Evolutionary conservation across 2,329 filamentous ascomycete species (phyloP).

Genomic region (Lachnellula arida): DNA sequence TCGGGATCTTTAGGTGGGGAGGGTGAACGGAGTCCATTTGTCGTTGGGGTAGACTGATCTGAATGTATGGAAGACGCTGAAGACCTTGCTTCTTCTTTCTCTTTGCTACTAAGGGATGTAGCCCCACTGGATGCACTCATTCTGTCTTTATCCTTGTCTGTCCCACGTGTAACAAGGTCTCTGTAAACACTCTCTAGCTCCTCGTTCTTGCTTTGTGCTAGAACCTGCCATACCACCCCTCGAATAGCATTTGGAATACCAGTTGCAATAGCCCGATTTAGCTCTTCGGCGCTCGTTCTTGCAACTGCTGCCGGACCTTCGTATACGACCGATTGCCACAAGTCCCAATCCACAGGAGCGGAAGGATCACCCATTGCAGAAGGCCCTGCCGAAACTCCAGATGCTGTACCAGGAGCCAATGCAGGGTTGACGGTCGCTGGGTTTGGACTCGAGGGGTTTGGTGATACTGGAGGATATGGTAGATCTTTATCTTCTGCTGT

Average conservation of each 20-base stretch:
- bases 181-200: slow-evolving; percentile 84
- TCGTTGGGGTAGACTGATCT: slow-evolving; percentile 60
- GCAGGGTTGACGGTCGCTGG: slow-evolving; percentile 62
- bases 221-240: slow-evolving; percentile 97
- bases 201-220: slow-evolving; percentile 91
- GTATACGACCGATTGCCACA: slow-evolving; percentile 95
- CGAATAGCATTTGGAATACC: slow-evolving; percentile 93
- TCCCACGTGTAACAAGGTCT: slow-evolving; percentile 73
- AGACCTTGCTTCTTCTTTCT: slow-evolving; percentile 64
- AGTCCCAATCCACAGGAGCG: slow-evolving; percentile 89
- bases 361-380: slow-evolving; percentile 60
- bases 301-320: slow-evolving; percentile 87
- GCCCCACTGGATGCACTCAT: slow-evolving; percentile 36
- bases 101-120: slow-evolving; percentile 51
- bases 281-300: slow-evolving; percentile 79
- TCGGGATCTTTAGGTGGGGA: slow-evolving; percentile 59
- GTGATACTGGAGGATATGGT: slow-evolving; percentile 34
- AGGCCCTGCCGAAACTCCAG: slow-evolving; percentile 72
- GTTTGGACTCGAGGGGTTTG: slow-evolving; percentile 39
- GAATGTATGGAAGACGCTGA: slow-evolving; percentile 84
- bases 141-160: slow-evolving; percentile 71
- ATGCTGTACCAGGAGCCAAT: slow-evolving; percentile 79
- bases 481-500: slow-evolving; percentile 27
- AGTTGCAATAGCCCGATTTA: slow-evolving; percentile 85
- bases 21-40: slow-evolving; percentile 49